These are phyloP conservation scores for Cymodocea nodosa DNA, from an alignment of 116 monocot genomes.

Conservation along the genomic window DNA sequence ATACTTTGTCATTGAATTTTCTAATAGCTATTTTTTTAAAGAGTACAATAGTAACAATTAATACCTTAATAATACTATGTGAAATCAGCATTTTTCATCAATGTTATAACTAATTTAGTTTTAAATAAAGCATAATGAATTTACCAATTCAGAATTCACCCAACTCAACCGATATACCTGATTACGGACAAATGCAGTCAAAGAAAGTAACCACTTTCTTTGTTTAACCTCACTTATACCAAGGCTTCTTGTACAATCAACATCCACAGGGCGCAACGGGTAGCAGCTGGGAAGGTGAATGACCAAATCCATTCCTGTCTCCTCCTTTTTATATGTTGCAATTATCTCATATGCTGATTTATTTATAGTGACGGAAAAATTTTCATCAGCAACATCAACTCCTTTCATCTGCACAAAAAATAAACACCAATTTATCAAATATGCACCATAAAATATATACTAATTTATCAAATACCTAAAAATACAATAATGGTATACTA, in stretches of 20 bases:
- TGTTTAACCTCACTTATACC: slow-evolving; percentile 89
- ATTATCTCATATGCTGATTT: slow-evolving; percentile 80
- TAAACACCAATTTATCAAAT: background rate
- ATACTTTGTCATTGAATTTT: too few species aligned
- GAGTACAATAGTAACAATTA: too few species aligned
- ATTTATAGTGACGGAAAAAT: slow-evolving; percentile 79
- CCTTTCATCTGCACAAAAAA: slow-evolving; percentile 63
- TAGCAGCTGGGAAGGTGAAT: slow-evolving; percentile 84
- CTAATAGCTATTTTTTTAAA: too few species aligned
- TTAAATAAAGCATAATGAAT: too few species aligned
- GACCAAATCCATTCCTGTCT: slow-evolving; percentile 95
- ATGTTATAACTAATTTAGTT: too few species aligned
- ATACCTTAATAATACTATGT: too few species aligned
- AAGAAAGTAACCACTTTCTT: slow-evolving; percentile 90
- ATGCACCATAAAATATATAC: background rate
- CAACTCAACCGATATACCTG: slow-evolving; percentile 34
- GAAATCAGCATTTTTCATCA: too few species aligned
- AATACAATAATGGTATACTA: too few species aligned
- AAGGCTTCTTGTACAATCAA: slow-evolving; percentile 84
- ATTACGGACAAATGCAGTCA: slow-evolving; percentile 88
- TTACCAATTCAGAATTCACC: too few species aligned
- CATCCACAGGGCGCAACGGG: slow-evolving; percentile 83
- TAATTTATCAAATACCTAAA: too few species aligned
- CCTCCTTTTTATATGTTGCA: slow-evolving; percentile 97
- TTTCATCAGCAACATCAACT: slow-evolving; percentile 57